Conservation (phyloP, 495 filamentous ascomycete genomes). For the Penicillium canescens region DNA sequence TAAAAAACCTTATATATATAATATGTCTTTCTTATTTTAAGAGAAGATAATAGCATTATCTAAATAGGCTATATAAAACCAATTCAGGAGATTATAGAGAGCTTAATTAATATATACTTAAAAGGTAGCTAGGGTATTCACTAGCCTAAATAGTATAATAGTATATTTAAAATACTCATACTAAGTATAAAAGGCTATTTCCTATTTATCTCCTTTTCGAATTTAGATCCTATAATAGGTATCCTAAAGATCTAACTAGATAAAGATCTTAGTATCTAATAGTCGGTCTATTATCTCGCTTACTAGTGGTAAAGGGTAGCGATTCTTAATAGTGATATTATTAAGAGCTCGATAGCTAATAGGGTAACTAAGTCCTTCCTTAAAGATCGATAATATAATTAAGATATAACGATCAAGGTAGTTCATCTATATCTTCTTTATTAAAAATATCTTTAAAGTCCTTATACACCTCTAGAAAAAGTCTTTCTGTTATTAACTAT, state of each 20-base stretch:
- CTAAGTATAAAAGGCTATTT: constrained; percentile 16
- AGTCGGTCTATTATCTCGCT: neutral
- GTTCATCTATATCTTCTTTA: too few species aligned
- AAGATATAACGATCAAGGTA: too few species aligned
- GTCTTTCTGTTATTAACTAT: too few species aligned
- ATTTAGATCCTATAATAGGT: neutral
- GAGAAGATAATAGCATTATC: neutral
- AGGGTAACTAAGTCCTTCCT: neutral
- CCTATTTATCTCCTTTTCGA: constrained; percentile 13
- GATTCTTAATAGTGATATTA: neutral
- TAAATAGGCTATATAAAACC: neutral
- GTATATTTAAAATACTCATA: constrained; percentile 20
- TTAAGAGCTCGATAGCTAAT: neutral
- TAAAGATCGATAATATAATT: neutral
- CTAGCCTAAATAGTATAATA: constrained; percentile 17
- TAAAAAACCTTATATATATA: too few species aligned
- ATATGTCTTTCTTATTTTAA: neutral
- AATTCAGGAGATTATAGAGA: neutral
- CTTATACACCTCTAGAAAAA: too few species aligned
- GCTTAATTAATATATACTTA: neutral
- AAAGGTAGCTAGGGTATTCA: constrained; percentile 10
- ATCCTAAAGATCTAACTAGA: neutral
- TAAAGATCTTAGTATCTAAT: neutral
- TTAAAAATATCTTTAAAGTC: too few species aligned
- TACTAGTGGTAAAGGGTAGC: neutral